Conservation (phyloP, 1,284 basidiomycete species). For the Cutaneotrichosporon sp. region DNA sequence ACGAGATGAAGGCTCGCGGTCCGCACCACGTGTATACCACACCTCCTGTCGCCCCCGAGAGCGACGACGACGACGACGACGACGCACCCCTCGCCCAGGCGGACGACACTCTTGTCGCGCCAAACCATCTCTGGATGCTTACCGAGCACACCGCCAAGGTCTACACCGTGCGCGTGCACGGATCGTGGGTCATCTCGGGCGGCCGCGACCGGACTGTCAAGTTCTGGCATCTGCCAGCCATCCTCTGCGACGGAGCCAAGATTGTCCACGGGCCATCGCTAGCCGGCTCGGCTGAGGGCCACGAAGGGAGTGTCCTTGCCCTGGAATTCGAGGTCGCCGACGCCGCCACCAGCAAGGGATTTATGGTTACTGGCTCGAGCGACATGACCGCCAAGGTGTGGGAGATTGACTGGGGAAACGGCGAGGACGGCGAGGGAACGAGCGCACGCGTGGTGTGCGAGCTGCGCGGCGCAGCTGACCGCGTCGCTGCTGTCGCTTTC, state of each 20-base stretch:
- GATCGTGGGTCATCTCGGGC: conserved; percentile 73
- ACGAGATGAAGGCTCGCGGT: conserved; percentile 12
- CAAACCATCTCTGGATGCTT: conserved; percentile 14
- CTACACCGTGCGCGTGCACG: conserved; percentile 76
- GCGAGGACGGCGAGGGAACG: conserved; percentile 24
- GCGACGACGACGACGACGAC: not conserved
- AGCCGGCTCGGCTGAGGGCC: conserved; percentile 65
- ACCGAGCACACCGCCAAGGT: conserved; percentile 55
- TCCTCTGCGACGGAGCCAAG: conserved; percentile 1
- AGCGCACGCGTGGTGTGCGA: conserved; percentile 49
- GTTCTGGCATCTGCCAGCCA: conserved; percentile 28
- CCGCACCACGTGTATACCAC: conserved; percentile 11
- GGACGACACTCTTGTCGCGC: conserved; percentile 8
- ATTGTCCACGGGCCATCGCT: conserved; percentile 9
- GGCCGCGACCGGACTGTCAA: conserved; percentile 68
- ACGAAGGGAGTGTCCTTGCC: conserved; percentile 76
- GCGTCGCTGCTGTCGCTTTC: conserved; percentile 77
- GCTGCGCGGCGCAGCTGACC: conserved; percentile 70
- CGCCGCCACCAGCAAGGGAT: conserved; percentile 54
- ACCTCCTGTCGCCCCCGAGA: not conserved
- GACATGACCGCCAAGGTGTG: conserved; percentile 77
- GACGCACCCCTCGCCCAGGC: not conserved
- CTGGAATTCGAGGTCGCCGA: conserved; percentile 66
- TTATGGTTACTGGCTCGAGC: conserved; percentile 80
- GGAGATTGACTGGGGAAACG: conserved; percentile 58